Conservation (phyloP, 2,329 filamentous ascomycete species). For the Fonsecaea multimorphosa region DNA sequence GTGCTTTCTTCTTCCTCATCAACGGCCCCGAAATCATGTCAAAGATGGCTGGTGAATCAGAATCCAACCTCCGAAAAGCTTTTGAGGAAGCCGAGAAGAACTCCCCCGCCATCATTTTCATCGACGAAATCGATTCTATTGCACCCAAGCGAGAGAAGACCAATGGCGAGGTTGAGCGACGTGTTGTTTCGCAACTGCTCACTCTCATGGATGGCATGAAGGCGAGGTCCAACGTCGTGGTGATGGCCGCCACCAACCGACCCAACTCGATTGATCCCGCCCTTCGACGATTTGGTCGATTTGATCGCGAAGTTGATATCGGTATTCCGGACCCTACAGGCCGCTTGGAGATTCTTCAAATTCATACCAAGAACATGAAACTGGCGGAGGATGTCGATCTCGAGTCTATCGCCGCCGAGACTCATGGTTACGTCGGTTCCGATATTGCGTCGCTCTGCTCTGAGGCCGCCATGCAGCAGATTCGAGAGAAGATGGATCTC, state of each 20-base stretch:
- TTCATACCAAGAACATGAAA: constrained; percentile 99
- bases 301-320: constrained; percentile 98
- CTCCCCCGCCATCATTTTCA: constrained; percentile 98
- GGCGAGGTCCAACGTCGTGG: constrained; percentile 95
- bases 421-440: constrained; percentile 98
- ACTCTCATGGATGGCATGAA: constrained; percentile 99
- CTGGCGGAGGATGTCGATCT: constrained; percentile 94
- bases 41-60: constrained; percentile 99
- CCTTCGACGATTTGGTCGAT: constrained; percentile 95
- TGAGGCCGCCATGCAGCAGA: constrained; percentile 99
- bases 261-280: constrained; percentile 99
- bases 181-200: constrained; percentile 94
- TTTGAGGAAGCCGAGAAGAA: constrained; percentile 99
- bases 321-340: constrained; percentile 97
- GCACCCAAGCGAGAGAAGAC: constrained; percentile 99
- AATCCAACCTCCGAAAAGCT: constrained; percentile 97
- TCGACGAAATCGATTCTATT: constrained; percentile 99
- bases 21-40: constrained; percentile 99
- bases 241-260: constrained; percentile 98
- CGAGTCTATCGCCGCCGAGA: constrained; percentile 95
- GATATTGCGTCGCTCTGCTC: constrained; percentile 98
- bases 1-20: constrained; percentile 99
- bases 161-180: constrained; percentile 97
- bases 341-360: constrained; percentile 97
- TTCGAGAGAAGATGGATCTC: constrained; percentile 99